These are phyloP conservation scores for Nakaseomyces delphensis DNA, from an alignment of 1,139 yeast species.

Conservation along the genomic window DNA sequence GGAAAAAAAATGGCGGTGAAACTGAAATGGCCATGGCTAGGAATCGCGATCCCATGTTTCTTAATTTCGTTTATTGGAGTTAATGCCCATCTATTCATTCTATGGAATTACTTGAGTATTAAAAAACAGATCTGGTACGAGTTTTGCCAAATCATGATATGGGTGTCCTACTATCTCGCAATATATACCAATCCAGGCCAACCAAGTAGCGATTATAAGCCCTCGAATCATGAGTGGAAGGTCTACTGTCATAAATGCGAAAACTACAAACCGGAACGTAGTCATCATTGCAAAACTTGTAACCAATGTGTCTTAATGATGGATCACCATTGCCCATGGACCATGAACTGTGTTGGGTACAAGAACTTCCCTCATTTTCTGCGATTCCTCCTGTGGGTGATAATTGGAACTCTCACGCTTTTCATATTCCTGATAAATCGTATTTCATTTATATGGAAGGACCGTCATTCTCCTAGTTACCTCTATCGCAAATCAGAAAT, in stretches of 20 bases:
- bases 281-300: constrained; percentile 71
- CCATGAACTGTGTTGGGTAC: constrained; percentile 76
- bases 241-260: constrained; percentile 62
- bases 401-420: constrained; percentile 46
- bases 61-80: constrained; percentile 57
- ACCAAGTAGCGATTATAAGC: constrained; percentile 39
- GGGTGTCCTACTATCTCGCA: constrained; percentile 65
- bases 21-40: constrained; percentile 51
- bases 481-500: constrained; percentile 48
- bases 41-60: constrained; percentile 56
- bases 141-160: constrained; percentile 45
- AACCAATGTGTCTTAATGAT: constrained; percentile 57
- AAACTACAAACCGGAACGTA: constrained; percentile 59
- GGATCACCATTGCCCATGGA: constrained; percentile 92
- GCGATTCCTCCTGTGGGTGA: constrained; percentile 66
- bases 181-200: constrained; percentile 50
- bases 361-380: constrained; percentile 73
- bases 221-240: constrained; percentile 40
- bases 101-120: constrained; percentile 37
- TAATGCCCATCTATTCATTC: constrained; percentile 53
- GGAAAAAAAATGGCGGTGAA: constrained; percentile 35
- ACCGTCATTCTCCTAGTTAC: constrained; percentile 52
- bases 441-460: constrained; percentile 41
- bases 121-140: constrained; percentile 43
- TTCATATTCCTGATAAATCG: constrained; percentile 38